A percentile compares a stretch with the other conserved stretches of the same genome.
Conservation (phyloP, 345 rosid species). For the Arabidopsis thaliana region DNA sequence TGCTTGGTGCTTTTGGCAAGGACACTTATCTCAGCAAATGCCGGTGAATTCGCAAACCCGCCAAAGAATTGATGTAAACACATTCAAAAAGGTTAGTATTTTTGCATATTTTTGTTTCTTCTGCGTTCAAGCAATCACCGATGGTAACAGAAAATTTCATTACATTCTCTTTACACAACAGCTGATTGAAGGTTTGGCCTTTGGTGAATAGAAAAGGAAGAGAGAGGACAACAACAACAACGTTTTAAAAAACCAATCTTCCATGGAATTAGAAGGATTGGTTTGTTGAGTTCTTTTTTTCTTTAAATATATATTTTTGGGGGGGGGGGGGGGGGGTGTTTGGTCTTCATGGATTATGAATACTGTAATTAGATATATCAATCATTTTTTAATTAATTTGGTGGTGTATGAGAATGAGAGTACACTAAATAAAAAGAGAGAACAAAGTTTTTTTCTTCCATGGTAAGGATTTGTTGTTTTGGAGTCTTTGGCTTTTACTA, state of each 20-base stretch:
- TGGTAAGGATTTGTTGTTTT: slow-evolving; percentile 10
- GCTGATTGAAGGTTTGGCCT: slow-evolving; percentile 33
- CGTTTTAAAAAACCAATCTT: not conserved
- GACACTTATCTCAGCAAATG: slow-evolving; percentile 58
- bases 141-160: not conserved
- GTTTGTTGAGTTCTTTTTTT: slow-evolving; percentile 18
- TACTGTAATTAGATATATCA: slow-evolving; percentile 48
- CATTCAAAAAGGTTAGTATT: slow-evolving; percentile 38
- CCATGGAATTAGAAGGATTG: slow-evolving; percentile 34
- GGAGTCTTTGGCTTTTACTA: slow-evolving; percentile 28
- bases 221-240: slow-evolving; percentile 12
- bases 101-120: not conserved
- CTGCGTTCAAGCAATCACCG: not conserved
- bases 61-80: slow-evolving; percentile 40
- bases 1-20: slow-evolving; percentile 68
- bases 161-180: not conserved
- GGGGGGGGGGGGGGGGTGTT: slow-evolving; percentile 13
- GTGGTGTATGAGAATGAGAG: slow-evolving; percentile 43
- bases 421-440: slow-evolving; percentile 33
- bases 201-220: slow-evolving; percentile 33
- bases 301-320: slow-evolving; percentile 34
- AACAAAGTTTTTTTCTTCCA: slow-evolving; percentile 30
- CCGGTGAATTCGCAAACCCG: slow-evolving; percentile 39
- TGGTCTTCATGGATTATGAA: slow-evolving; percentile 36
- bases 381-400: slow-evolving; percentile 48